A percentile compares a stretch with the other conserved stretches of the same genome.
These are phyloP conservation scores for Nitzschia putrida DNA, from an alignment of 108 stramenopile species.

Conservation along the genomic window DNA sequence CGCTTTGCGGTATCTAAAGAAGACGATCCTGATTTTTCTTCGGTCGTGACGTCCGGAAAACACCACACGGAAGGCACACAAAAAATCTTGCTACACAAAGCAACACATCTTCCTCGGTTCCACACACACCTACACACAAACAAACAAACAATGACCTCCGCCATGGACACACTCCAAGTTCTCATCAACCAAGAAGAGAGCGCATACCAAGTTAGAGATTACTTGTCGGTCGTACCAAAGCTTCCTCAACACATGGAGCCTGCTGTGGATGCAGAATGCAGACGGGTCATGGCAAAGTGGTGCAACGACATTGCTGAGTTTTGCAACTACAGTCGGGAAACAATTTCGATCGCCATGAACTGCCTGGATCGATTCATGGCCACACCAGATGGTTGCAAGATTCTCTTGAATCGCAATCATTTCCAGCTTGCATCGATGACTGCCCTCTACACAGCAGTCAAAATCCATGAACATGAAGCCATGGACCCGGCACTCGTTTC, in stretches of 20 bases:
- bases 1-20: no score
- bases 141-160: slow-evolving; percentile 22
- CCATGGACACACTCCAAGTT: slow-evolving; percentile 22
- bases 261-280: slow-evolving; percentile 33
- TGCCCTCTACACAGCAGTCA: slow-evolving; percentile 60
- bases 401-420: slow-evolving; percentile 46
- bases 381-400: slow-evolving; percentile 35
- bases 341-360: slow-evolving; percentile 56
- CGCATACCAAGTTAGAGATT: slow-evolving; percentile 33
- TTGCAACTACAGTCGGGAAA: slow-evolving; percentile 54
- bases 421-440: slow-evolving; percentile 68
- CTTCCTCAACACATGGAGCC: slow-evolving; percentile 19
- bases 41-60: no score
- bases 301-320: slow-evolving; percentile 59
- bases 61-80: no score
- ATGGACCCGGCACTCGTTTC: slow-evolving; percentile 58
- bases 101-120: slow-evolving; percentile 54
- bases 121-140: slow-evolving; percentile 44
- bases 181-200: slow-evolving; percentile 41
- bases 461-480: slow-evolving; percentile 60
- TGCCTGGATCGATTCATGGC: slow-evolving; percentile 71
- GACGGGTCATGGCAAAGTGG: slow-evolving; percentile 61
- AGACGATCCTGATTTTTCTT: no score
- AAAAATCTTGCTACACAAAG: slow-evolving; percentile 17
- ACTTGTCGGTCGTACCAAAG: slow-evolving; percentile 19